Evolutionary conservation across 2,329 filamentous ascomycete genomes (phyloP).

Genomic region (Trichothecium roseum): DNA sequence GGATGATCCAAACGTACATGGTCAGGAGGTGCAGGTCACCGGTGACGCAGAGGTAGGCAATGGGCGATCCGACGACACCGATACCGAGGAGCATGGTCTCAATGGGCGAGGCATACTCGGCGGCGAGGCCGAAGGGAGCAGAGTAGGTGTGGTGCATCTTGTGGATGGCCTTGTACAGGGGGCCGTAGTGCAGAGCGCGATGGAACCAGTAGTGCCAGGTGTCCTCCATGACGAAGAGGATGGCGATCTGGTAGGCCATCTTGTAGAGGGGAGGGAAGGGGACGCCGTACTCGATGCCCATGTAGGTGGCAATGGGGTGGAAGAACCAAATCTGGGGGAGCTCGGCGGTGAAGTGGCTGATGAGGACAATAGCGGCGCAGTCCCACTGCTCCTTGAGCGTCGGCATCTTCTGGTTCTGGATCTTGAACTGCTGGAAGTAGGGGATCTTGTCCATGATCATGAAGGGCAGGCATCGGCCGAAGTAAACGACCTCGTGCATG

Average conservation of each 20-base stretch:
- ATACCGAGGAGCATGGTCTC: slow-evolving; percentile 92
- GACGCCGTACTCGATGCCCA: slow-evolving; percentile 77
- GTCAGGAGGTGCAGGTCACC: slow-evolving; percentile 88
- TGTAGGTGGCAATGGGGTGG: slow-evolving; percentile 90
- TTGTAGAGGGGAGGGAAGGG: slow-evolving; percentile 80
- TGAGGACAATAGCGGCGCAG: slow-evolving; percentile 83
- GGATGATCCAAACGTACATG: slow-evolving; percentile 94
- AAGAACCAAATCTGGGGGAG: slow-evolving; percentile 98
- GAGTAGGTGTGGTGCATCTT: slow-evolving; percentile 99
- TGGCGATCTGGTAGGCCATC: slow-evolving; percentile 81
- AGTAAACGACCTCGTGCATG: slow-evolving; percentile 93
- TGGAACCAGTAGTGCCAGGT: slow-evolving; percentile 98
- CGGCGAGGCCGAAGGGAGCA: slow-evolving; percentile 89
- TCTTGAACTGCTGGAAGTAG: slow-evolving; percentile 87
- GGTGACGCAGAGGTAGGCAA: slow-evolving; percentile 74
- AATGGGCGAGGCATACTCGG: slow-evolving; percentile 95
- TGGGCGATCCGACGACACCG: slow-evolving; percentile 72
- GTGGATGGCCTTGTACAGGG: slow-evolving; percentile 92
- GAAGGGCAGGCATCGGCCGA: slow-evolving; percentile 82
- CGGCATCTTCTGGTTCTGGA: slow-evolving; percentile 82
- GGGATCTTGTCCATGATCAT: slow-evolving; percentile 85
- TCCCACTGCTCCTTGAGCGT: slow-evolving; percentile 90
- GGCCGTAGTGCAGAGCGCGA: slow-evolving; percentile 84
- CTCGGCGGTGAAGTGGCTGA: slow-evolving; percentile 96
- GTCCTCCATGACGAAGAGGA: slow-evolving; percentile 95